Evolutionary conservation across 164 flowering plant genomes (phyloP), one percentile per base, ranked within the genome.

Genomic region (Stephania yunnanensis): DNA sequence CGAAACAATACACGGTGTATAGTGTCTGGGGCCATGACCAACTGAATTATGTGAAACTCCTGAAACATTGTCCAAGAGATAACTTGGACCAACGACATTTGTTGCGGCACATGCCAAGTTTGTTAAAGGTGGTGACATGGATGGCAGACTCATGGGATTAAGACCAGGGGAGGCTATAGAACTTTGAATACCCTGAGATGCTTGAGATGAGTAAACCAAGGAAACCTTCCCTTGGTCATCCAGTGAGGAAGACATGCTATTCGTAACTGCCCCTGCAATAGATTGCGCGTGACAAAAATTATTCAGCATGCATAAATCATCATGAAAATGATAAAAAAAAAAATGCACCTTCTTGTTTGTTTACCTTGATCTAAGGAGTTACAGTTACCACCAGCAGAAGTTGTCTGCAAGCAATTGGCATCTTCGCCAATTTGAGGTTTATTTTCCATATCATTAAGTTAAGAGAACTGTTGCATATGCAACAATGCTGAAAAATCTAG

Each of bases 401-500:
- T 87, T 52, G 87, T 68, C 68, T 84, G 80, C 70, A 81, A 52
- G 31, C 80, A 46, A 81, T 76, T 83, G 20, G 82, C 52, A 19
- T 74, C 74, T 12, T 68, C 69, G 71, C 82, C 0, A 71, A 44
- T 74, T 78, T 85, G 89, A 78, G 86, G 74, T 71, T 88, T 88
- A 8, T 75, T 79, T 80, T 88, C 95, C 87, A 89, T 85, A 29
- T 88, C 53, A 89, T 77, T 89, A 91, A 86, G 86, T 88, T 89
- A 76, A 84, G 31, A 53, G 91, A 86, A 79, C 88, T 91, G 80
- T 78, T 88, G 75, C 87, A 74, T 20, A 89, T 77, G 76, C 88
- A 90, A 77, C 88, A 92, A 17, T 84, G 55, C 92, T 90, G 85
- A 65, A 80, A 81, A 55, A 15, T 7, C 9, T 9, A 46, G 29